A percentile compares a stretch with the other conserved stretches of the same genome.
These are phyloP conservation scores for Phytophthora vignae DNA, from an alignment of 352 stramenopile species.

Conservation along the genomic window DNA sequence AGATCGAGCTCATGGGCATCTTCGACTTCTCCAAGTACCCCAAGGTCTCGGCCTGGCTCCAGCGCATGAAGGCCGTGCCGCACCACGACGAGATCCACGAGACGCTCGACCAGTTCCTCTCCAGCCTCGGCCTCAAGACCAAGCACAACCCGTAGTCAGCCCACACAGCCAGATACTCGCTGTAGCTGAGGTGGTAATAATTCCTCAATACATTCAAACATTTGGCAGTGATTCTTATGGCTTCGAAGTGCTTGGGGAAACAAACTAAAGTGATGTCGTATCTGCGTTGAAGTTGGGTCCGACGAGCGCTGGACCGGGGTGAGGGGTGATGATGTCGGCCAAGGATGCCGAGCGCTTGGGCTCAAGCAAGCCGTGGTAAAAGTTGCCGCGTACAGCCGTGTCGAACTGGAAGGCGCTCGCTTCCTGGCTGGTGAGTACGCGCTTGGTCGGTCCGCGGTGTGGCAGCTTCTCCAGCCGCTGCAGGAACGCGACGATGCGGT, in stretches of 20 bases:
- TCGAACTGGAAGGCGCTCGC: slow-evolving; percentile 73
- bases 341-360: slow-evolving; percentile 47
- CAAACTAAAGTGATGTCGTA: slow-evolving; percentile 48
- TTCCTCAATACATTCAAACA: background rate
- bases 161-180: background rate
- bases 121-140: slow-evolving; percentile 31
- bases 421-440: slow-evolving; percentile 63
- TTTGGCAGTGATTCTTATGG: background rate
- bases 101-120: slow-evolving; percentile 35
- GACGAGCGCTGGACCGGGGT: slow-evolving; percentile 49
- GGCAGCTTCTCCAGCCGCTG: slow-evolving; percentile 63
- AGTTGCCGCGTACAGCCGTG: slow-evolving; percentile 58
- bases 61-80: slow-evolving; percentile 61
- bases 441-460: slow-evolving; percentile 68
- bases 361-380: slow-evolving; percentile 72
- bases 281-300: slow-evolving; percentile 34
- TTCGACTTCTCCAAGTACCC: slow-evolving; percentile 56
- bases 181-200: background rate
- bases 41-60: slow-evolving; percentile 54
- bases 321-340: slow-evolving; percentile 52
- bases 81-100: slow-evolving; percentile 58
- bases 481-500: slow-evolving; percentile 57
- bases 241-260: background rate
- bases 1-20: slow-evolving; percentile 51
- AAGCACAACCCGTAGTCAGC: slow-evolving; percentile 30